Evolutionary conservation across 441 rosid genomes (phyloP).

Genomic region (Jatropha multifida): DNA sequence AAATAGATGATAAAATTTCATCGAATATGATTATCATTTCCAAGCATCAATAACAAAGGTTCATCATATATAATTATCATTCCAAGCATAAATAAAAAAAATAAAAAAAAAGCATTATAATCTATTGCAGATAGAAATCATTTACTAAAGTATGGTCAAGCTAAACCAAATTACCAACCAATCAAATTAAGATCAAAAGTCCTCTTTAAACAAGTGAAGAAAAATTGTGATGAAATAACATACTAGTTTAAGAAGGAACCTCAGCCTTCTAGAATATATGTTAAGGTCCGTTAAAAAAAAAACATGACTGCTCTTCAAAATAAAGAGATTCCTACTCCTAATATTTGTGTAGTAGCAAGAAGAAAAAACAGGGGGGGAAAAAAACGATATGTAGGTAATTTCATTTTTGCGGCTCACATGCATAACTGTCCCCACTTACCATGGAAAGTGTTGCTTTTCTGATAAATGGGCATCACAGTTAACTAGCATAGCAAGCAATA

Average conservation of each 20-base stretch:
- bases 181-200: too few species aligned
- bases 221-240: neutral
- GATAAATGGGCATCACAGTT: neutral
- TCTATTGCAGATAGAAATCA: neutral
- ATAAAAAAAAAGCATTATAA: neutral
- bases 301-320: neutral
- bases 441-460: neutral
- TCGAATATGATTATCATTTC: neutral
- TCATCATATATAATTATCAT: neutral
- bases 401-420: neutral
- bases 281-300: neutral
- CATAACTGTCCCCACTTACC: neutral
- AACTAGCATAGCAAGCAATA: neutral
- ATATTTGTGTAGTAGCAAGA: neutral
- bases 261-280: neutral
- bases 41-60: neutral
- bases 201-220: neutral
- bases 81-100: too few species aligned
- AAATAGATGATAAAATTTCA: neutral
- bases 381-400: neutral
- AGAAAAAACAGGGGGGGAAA: neutral
- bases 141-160: slow-evolving; percentile 4
- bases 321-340: neutral
- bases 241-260: neutral
- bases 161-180: neutral